Evolutionary conservation across 768 basidiomycete genomes (phyloP).

Genomic region (Tylopilus vinaceipallidus): DNA sequence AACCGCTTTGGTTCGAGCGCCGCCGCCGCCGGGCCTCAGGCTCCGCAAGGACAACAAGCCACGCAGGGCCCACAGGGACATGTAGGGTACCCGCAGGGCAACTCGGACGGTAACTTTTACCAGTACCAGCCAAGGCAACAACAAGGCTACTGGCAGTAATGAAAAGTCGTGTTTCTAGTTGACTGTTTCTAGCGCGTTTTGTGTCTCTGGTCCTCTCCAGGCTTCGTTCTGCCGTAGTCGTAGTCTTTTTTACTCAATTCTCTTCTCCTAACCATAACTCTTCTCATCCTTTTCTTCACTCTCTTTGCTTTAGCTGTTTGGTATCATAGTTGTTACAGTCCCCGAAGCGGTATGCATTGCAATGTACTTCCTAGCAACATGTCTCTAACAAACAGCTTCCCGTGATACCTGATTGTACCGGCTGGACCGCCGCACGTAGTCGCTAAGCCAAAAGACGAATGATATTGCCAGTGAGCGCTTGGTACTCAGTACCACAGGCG

Average conservation of each 20-base stretch:
- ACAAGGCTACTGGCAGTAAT: conserved; percentile 54
- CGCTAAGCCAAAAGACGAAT: no score
- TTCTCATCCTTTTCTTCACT: conserved; percentile 6
- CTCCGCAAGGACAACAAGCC: conserved; percentile 43
- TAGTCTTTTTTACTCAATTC: conserved; percentile 4
- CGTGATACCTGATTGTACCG: neutral
- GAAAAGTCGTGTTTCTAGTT: conserved; percentile 8
- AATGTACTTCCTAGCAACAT: conserved; percentile 32
- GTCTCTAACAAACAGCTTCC: conserved; percentile 18
- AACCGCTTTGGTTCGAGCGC: conserved; percentile 44
- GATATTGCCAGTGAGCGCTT: no score
- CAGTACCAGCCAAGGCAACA: conserved; percentile 67
- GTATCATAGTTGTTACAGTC: conserved; percentile 29
- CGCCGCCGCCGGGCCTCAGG: conserved; percentile 45
- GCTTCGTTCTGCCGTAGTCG: conserved; percentile 1
- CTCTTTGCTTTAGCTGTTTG: conserved; percentile 30
- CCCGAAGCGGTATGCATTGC: conserved; percentile 24
- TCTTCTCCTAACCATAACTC: conserved; percentile 7
- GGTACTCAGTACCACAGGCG: no score
- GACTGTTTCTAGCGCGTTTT: conserved; percentile 5
- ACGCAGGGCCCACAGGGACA: conserved; percentile 37
- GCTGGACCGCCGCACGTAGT: no score
- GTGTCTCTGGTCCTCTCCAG: conserved; percentile 1
- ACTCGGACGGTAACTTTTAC: conserved; percentile 67
- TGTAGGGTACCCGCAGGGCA: conserved; percentile 51